Evolutionary conservation across 345 rosid genomes (phyloP).

Genomic region (Populus nigra): DNA sequence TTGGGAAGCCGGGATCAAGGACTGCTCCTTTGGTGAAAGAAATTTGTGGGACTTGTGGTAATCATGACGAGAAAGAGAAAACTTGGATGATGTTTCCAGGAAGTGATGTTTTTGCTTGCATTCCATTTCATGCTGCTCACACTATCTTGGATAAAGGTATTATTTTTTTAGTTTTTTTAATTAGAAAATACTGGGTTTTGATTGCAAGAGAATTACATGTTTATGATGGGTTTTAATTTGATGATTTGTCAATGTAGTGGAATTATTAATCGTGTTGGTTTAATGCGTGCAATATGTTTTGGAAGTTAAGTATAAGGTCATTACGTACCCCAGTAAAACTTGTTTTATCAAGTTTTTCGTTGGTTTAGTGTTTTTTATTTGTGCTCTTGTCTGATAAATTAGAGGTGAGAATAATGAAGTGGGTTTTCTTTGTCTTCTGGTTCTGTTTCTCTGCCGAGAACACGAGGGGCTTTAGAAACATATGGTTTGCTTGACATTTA

Average conservation of each 20-base stretch:
- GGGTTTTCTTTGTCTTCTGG: background rate
- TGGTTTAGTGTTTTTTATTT: background rate
- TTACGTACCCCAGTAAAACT: background rate
- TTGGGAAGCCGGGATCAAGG: conserved; percentile 39
- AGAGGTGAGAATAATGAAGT: background rate
- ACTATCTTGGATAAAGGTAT: conserved; percentile 65
- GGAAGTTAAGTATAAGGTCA: background rate
- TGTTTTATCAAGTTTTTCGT: background rate
- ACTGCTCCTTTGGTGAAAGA: conserved; percentile 55
- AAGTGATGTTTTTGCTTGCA: conserved; percentile 63
- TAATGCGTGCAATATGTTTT: background rate
- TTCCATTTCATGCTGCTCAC: conserved; percentile 83
- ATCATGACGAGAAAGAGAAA: conserved; percentile 57
- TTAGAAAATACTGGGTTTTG: background rate
- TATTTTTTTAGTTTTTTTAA: background rate
- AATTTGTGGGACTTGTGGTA: conserved; percentile 76
- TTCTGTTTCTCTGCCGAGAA: background rate
- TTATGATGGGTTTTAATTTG: background rate
- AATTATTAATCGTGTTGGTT: background rate
- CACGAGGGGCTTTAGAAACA: background rate
- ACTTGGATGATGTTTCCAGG: conserved; percentile 88
- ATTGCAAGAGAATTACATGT: background rate
- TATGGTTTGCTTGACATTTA: background rate
- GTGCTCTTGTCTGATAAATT: background rate
- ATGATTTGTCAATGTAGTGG: background rate